Evolutionary conservation across 1,284 basidiomycete species (phyloP).

Genomic region (Ganoderma sp.): DNA sequence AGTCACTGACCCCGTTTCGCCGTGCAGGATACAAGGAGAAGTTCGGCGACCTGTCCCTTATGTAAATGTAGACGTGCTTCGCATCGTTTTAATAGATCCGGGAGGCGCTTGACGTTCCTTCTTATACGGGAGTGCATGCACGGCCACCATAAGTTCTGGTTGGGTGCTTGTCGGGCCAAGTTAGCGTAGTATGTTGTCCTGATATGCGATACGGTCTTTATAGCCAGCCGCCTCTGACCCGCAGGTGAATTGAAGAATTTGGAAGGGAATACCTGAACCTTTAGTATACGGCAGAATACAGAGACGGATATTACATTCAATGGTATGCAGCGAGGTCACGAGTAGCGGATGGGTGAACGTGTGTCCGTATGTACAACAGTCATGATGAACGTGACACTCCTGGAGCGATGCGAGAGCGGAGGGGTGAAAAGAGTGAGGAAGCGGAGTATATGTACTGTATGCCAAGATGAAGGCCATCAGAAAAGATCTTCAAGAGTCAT

Average conservation of each 20-base stretch:
- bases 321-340: slow-evolving; percentile 28
- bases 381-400: slow-evolving; percentile 24
- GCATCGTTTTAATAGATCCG: slow-evolving; percentile 32
- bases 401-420: neutral
- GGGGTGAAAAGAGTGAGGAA: neutral
- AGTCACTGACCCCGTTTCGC: slow-evolving; percentile 20
- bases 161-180: neutral
- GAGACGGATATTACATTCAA: slow-evolving; percentile 31
- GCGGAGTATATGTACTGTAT: slow-evolving; percentile 9
- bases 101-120: slow-evolving; percentile 30
- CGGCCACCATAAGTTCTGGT: neutral
- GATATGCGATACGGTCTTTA: neutral
- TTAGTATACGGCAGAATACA: slow-evolving; percentile 29
- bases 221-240: neutral
- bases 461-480: slow-evolving; percentile 43
- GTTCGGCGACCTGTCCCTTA: slow-evolving; percentile 89
- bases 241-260: neutral
- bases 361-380: slow-evolving; percentile 24
- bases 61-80: slow-evolving; percentile 57
- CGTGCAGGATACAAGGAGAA: slow-evolving; percentile 86
- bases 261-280: slow-evolving; percentile 11
- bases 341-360: slow-evolving; percentile 20
- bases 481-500: slow-evolving; percentile 97
- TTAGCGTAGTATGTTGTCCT: neutral
- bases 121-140: neutral